Conservation (phyloP, 2,329 filamentous ascomycete genomes). For the Trichoderma polysporum region DNA sequence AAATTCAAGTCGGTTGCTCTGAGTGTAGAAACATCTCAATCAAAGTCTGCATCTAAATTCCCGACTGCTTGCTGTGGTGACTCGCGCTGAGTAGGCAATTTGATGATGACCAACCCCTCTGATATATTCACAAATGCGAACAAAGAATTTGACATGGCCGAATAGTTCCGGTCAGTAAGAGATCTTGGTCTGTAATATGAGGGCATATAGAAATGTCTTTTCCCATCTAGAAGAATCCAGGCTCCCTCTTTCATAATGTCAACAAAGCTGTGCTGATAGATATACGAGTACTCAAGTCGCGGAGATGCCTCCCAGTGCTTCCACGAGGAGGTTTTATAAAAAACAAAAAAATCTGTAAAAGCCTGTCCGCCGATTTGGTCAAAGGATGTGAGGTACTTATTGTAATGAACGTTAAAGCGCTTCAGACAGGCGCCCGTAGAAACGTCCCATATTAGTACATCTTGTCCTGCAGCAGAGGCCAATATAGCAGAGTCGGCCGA, state of each 20-base stretch:
- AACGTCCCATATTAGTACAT: background rate
- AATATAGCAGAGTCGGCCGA: background rate
- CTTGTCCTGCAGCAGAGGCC: fast-evolving
- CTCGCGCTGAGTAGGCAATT: background rate
- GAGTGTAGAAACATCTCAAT: too few species aligned
- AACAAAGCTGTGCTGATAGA: fast-evolving
- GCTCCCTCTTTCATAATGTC: fast-evolving
- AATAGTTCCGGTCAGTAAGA: too few species aligned
- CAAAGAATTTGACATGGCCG: background rate
- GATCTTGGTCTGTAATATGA: background rate
- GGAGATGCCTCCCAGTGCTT: background rate
- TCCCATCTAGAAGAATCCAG: background rate
- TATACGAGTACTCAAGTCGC: background rate
- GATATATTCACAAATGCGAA: background rate
- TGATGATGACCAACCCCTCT: background rate
- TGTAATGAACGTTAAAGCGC: fast-evolving
- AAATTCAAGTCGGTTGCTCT: too few species aligned
- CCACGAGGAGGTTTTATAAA: background rate
- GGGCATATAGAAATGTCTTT: background rate
- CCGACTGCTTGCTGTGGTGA: background rate
- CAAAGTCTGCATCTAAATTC: too few species aligned
- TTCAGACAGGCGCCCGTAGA: background rate
- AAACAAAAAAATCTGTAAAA: background rate
- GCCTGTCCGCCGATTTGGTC: background rate
- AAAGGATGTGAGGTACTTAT: background rate